These are phyloP conservation scores for Leccinum pellstonianum DNA, from an alignment of 768 basidiomycete genomes.

Conservation along the genomic window DNA sequence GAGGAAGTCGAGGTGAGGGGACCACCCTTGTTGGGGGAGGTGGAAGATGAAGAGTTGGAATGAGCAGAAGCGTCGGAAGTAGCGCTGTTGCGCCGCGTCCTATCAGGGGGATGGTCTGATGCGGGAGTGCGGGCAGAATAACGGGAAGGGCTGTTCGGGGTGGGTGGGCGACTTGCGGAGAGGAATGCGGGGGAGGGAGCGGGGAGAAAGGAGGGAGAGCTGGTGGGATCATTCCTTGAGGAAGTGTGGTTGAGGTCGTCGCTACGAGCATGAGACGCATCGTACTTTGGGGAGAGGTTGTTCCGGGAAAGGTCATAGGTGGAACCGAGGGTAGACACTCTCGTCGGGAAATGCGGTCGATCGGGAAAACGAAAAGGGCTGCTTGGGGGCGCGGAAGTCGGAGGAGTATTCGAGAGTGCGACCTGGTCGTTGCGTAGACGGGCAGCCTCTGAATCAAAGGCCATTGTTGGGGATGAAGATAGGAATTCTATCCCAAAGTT, in stretches of 20 bases:
- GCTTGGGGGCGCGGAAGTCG: conserved; percentile 38
- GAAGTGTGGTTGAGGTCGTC: conserved; percentile 61
- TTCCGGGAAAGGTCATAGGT: conserved; percentile 54
- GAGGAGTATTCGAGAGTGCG: conserved; percentile 10
- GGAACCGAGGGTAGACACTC: conserved; percentile 62
- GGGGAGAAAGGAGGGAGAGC: conserved; percentile 34
- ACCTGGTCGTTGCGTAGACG: conserved; percentile 30
- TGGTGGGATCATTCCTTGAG: conserved; percentile 13
- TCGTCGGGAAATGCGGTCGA: conserved; percentile 54
- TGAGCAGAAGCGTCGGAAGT: conserved; percentile 54
- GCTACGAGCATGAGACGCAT: conserved; percentile 57
- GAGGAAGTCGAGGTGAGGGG: conserved; percentile 55
- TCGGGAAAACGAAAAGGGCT: conserved; percentile 43
- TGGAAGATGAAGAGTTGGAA: conserved; percentile 52
- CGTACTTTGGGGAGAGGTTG: conserved; percentile 36
- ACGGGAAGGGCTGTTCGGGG: conserved; percentile 47
- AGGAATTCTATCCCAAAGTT: background rate
- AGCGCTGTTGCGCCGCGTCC: conserved; percentile 44
- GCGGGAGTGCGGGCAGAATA: conserved; percentile 50
- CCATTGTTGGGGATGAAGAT: conserved; percentile 17
- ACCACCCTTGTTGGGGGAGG: conserved; percentile 38
- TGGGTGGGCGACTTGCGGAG: conserved; percentile 57
- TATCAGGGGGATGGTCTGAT: conserved; percentile 52
- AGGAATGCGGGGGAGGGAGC: conserved; percentile 47
- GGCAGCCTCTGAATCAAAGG: conserved; percentile 30